phyloP scores from a whole-genome alignment of 208 protist genomes.

The Porcisia hertigi region DNA sequence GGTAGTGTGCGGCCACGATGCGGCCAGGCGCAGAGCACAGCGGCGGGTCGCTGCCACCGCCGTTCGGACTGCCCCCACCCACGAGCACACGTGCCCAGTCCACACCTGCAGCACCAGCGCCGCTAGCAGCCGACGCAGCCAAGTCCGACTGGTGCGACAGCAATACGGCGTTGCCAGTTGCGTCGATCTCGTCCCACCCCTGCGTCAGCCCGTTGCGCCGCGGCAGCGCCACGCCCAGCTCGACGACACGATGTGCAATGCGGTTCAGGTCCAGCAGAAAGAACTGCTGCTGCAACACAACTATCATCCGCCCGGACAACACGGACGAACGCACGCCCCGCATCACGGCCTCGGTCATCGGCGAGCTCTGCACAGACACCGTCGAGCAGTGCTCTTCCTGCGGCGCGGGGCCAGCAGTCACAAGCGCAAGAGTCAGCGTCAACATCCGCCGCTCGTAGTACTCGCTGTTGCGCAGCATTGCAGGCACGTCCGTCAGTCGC shows the following conservation, averaged over 20 bases:
- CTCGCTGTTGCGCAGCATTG: conserved; percentile 30
- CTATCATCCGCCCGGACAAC: conserved; percentile 21
- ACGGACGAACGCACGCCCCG: background rate
- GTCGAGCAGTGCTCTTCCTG: background rate
- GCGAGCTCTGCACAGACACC: conserved; percentile 1
- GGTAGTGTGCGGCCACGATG: conserved; percentile 29
- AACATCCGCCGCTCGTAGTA: conserved; percentile 38
- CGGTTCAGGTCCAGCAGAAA: conserved; percentile 40
- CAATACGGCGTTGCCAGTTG: background rate
- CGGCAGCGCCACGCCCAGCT: conserved; percentile 30
- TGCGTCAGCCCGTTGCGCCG: conserved; percentile 5
- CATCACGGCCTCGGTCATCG: background rate
- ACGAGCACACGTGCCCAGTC: conserved; percentile 6
- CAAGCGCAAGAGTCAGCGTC: conserved; percentile 27
- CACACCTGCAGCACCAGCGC: background rate
- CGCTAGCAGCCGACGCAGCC: background rate
- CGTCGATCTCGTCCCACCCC: background rate
- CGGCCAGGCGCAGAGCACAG: conserved; percentile 17
- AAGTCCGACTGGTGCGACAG: background rate
- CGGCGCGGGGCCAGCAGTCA: background rate
- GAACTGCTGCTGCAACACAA: conserved; percentile 29
- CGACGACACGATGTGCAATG: conserved; percentile 35
- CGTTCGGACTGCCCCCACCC: background rate
- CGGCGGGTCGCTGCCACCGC: background rate
- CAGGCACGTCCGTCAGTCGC: conserved; percentile 27